These are phyloP conservation scores for Pseudogymnoascus sp. DNA, from an alignment of 2,329 filamentous ascomycete species.

Conservation along the genomic window DNA sequence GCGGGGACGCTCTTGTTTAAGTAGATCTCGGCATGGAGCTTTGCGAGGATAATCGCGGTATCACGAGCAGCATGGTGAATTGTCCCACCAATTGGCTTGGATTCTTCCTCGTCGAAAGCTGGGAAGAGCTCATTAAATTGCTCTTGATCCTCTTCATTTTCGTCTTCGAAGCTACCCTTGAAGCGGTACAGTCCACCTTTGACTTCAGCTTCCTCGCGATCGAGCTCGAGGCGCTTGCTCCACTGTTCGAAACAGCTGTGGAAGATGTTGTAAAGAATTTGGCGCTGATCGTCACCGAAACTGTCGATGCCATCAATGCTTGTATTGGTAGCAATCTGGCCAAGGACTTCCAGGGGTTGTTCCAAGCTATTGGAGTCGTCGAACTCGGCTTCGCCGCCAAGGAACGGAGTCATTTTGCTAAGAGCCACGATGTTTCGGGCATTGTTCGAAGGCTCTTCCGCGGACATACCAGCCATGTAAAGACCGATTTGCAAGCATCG, in stretches of 20 bases:
- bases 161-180: constrained; percentile 65
- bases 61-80: constrained; percentile 18
- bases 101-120: constrained; percentile 48
- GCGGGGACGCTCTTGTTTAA: constrained; percentile 14
- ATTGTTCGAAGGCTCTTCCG: constrained; percentile 10
- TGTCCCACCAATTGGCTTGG: constrained; percentile 17
- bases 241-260: constrained; percentile 70
- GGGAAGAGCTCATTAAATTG: constrained; percentile 80
- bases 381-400: constrained; percentile 34
- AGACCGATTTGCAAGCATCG: constrained; percentile 70
- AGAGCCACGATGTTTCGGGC: constrained; percentile 25
- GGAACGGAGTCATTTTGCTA: constrained; percentile 43
- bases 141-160: constrained; percentile 63
- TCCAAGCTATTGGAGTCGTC: background rate
- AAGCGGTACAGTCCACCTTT: constrained; percentile 77
- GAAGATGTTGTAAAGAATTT: constrained; percentile 56
- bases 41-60: constrained; percentile 47
- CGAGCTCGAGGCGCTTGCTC: constrained; percentile 65
- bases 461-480: constrained; percentile 41
- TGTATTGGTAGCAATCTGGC: constrained; percentile 36
- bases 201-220: constrained; percentile 65
- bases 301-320: constrained; percentile 40
- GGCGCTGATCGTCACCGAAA: constrained; percentile 36
- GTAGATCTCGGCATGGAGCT: constrained; percentile 44
- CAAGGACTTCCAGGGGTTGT: constrained; percentile 40